Evolutionary conservation across 2,329 filamentous ascomycete genomes (phyloP).

Genomic region (Parafenestella ontariensis): DNA sequence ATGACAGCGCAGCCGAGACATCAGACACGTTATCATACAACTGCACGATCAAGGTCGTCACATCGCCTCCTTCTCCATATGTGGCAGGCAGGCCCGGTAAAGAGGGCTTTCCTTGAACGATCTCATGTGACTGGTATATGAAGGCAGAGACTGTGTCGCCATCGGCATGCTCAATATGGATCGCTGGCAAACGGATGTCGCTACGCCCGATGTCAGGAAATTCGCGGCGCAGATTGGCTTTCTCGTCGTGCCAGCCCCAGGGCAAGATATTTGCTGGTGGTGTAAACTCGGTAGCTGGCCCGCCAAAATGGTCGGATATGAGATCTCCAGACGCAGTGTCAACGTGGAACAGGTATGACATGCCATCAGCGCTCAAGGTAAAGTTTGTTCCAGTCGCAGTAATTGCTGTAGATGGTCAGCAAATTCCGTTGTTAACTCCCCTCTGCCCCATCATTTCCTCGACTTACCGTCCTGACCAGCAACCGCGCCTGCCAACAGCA

Average conservation of each 20-base stretch:
- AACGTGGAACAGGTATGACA: constrained; percentile 71
- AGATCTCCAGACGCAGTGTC: constrained; percentile 64
- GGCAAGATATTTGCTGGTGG: constrained; percentile 49
- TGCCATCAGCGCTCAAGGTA: constrained; percentile 61
- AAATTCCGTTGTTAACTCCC: neutral
- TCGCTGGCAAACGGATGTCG: constrained; percentile 67
- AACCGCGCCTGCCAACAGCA: constrained; percentile 19
- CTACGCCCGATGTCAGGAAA: constrained; percentile 70
- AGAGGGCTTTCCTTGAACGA: constrained; percentile 63
- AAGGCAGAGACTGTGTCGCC: constrained; percentile 67
- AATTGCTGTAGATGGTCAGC: constrained; percentile 53
- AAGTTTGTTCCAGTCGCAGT: constrained; percentile 64
- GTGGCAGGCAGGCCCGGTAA: constrained; percentile 66
- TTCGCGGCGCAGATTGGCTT: constrained; percentile 64
- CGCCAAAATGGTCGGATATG: constrained; percentile 68
- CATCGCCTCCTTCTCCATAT: constrained; percentile 63
- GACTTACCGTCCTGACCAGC: constrained; percentile 25
- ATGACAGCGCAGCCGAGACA: constrained; percentile 65
- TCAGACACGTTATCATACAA: constrained; percentile 66
- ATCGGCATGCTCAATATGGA: constrained; percentile 65
- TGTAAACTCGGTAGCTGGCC: constrained; percentile 60
- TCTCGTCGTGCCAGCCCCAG: constrained; percentile 62
- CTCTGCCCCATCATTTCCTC: neutral
- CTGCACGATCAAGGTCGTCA: constrained; percentile 65
- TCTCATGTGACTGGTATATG: constrained; percentile 64